Evolutionary conservation across 495 filamentous ascomycete species (phyloP).

Genomic region (Penicillium maclennaniae): DNA sequence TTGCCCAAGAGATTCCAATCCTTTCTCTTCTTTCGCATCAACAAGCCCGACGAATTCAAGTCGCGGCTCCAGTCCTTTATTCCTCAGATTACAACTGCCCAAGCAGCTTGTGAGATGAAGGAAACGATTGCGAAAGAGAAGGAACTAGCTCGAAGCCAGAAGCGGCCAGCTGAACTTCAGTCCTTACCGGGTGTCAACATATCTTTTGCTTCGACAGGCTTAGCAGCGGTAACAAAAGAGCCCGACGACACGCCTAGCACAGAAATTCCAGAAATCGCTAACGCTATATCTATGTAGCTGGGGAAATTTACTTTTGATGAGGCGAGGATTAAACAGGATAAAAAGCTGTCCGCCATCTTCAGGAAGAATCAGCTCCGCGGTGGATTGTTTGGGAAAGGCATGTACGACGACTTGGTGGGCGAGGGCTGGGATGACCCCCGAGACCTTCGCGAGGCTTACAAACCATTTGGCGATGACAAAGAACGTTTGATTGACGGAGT

Average conservation of each 20-base stretch:
- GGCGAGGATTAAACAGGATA: slow-evolving; percentile 1
- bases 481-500: slow-evolving; percentile 8
- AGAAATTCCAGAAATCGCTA: not conserved
- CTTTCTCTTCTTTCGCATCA: slow-evolving; percentile 16
- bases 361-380: not conserved
- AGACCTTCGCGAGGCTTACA: slow-evolving; percentile 1
- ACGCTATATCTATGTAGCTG: not conserved
- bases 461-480: not conserved
- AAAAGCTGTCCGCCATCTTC: slow-evolving; percentile 1
- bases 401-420: slow-evolving; percentile 4
- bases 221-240: slow-evolving; percentile 5
- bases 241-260: too few species aligned
- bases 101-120: not conserved
- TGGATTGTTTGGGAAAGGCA: slow-evolving; percentile 8
- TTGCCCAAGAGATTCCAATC: slow-evolving; percentile 13
- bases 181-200: slow-evolving; percentile 9
- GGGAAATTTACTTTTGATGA: not conserved
- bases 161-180: not conserved
- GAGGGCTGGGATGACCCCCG: slow-evolving; percentile 8
- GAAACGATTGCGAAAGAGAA: not conserved
- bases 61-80: slow-evolving; percentile 3
- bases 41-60: slow-evolving; percentile 9
- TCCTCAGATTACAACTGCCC: slow-evolving; percentile 1
- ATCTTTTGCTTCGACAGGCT: slow-evolving; percentile 8
- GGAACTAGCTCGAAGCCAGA: not conserved